Conservation (phyloP, 441 rosid genomes). For the Rhodomyrtus psidioides region DNA sequence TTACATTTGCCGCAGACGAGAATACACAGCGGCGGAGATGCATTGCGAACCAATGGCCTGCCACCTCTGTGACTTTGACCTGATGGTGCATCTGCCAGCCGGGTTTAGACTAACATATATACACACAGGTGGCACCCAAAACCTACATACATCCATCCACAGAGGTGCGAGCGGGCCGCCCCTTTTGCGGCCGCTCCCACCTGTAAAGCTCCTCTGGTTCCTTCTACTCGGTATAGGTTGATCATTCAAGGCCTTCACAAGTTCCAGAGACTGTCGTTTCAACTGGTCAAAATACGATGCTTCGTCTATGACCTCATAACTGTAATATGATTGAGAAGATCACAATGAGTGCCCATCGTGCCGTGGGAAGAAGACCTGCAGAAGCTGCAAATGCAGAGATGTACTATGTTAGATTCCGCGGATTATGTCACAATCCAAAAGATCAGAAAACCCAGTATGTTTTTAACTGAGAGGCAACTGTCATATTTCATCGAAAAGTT, state of each 20-base stretch:
- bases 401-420: neutral
- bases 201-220: conserved; percentile 19
- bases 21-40: conserved; percentile 32
- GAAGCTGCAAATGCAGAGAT: conserved; percentile 27
- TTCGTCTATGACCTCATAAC: conserved; percentile 23
- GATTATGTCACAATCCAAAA: neutral
- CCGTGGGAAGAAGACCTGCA: conserved; percentile 20
- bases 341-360: conserved; percentile 33
- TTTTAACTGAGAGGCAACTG: neutral
- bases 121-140: conserved; percentile 17
- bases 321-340: conserved; percentile 31
- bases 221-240: conserved; percentile 8
- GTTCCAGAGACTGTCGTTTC: conserved; percentile 11
- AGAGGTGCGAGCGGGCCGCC: conserved; percentile 14
- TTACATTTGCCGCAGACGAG: conserved; percentile 19
- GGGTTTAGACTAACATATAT: conserved; percentile 29
- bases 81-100: conserved; percentile 28
- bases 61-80: conserved; percentile 77
- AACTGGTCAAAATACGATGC: conserved; percentile 5
- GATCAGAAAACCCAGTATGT: neutral
- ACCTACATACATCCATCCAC: conserved; percentile 23
- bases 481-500: neutral
- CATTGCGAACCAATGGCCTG: conserved; percentile 38
- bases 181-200: conserved; percentile 20
- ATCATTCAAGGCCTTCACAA: conserved; percentile 11